Percentiles rank a stretch among this genome's conserved stretches.
Conservation (phyloP, 2,329 filamentous ascomycete species). For the Alternaria infectoria region DNA sequence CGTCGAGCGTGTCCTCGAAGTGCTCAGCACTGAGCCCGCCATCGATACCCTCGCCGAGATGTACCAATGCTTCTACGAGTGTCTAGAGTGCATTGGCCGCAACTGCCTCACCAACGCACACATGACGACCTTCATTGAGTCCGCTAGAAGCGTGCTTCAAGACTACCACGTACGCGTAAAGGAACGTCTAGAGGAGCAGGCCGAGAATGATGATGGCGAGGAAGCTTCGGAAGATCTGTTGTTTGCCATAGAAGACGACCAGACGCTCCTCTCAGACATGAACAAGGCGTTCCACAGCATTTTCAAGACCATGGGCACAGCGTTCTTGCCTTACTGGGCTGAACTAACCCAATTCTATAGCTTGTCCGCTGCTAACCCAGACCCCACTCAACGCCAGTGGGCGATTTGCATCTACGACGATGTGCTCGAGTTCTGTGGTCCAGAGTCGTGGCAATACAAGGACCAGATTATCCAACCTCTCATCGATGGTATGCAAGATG, state of each 20-base stretch:
- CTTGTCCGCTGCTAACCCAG: constrained; percentile 77
- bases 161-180: constrained; percentile 91
- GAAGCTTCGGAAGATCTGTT: constrained; percentile 86
- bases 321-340: constrained; percentile 89
- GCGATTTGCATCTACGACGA: constrained; percentile 99
- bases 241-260: constrained; percentile 95
- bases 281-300: constrained; percentile 99
- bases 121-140: constrained; percentile 87
- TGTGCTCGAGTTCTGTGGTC: constrained; percentile 94
- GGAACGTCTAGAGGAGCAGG: constrained; percentile 81
- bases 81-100: constrained; percentile 89
- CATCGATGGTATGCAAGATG: constrained; percentile 82
- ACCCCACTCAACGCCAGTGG: constrained; percentile 95
- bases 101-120: constrained; percentile 78
- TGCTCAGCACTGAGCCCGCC: constrained; percentile 89
- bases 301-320: constrained; percentile 91
- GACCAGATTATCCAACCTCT: constrained; percentile 87
- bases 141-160: constrained; percentile 82
- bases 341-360: constrained; percentile 84
- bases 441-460: constrained; percentile 84
- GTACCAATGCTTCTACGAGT: constrained; percentile 99
- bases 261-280: constrained; percentile 96
- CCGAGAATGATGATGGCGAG: constrained; percentile 84
- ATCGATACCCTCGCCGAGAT: constrained; percentile 97
- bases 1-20: constrained; percentile 89